These are phyloP conservation scores for Ambrosia hybrid DNA, from an alignment of 140 eudicot species.

Conservation along the genomic window DNA sequence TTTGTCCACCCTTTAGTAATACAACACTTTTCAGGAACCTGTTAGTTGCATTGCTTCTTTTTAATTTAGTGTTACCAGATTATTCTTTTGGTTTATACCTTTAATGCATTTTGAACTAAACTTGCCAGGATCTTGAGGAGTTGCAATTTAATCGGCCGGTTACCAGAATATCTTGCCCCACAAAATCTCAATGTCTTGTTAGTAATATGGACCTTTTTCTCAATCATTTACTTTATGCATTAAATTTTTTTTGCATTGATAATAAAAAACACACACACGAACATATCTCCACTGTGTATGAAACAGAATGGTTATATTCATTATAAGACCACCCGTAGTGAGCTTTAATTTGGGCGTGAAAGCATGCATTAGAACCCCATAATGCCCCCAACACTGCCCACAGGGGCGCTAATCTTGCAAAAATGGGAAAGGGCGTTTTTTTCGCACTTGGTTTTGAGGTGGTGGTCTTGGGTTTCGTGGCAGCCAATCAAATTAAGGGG, in stretches of 20 bases:
- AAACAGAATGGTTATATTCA: no score
- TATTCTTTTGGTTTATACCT: not conserved
- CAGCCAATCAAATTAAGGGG: no score
- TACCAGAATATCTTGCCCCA: slow-evolving; percentile 49
- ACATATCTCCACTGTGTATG: not conserved
- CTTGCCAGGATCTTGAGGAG: slow-evolving; percentile 68
- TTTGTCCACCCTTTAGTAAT: slow-evolving; percentile 43
- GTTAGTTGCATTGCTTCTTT: slow-evolving; percentile 43
- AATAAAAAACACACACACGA: not conserved
- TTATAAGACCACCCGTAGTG: no score
- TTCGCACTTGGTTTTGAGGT: no score
- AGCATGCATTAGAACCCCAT: no score
- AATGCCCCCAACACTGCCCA: no score
- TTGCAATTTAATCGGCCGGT: slow-evolving; percentile 57
- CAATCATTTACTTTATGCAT: not conserved
- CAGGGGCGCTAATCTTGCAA: no score
- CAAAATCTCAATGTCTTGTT: slow-evolving; percentile 39
- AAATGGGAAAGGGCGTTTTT: no score
- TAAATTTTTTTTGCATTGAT: not conserved
- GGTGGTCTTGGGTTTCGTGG: no score
- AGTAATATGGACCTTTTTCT: slow-evolving; percentile 33
- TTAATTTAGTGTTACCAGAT: not conserved
- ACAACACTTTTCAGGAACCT: slow-evolving; percentile 37
- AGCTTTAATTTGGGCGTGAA: no score
- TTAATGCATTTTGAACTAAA: slow-evolving; percentile 6